Percentiles rank a stretch among this genome's conserved stretches.
These are phyloP conservation scores for Oryza longistaminata DNA, from an alignment of 176 grass and related monocot genomes.

Conservation along the genomic window DNA sequence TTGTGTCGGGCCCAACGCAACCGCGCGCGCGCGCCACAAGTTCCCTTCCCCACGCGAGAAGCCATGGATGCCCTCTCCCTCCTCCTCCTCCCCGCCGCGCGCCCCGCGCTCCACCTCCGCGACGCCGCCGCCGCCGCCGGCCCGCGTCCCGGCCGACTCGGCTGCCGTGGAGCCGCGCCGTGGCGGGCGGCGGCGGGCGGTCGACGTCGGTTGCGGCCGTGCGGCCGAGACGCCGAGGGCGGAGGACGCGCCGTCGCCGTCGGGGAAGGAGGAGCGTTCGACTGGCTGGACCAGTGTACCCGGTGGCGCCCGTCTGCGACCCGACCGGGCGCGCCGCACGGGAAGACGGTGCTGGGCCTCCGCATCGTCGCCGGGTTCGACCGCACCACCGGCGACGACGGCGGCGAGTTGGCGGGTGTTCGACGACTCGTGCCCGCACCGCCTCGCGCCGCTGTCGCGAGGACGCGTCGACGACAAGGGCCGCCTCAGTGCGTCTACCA, in stretches of 20 bases:
- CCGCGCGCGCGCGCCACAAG: background rate
- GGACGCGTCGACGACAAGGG: conserved; percentile 80
- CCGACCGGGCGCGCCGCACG: conserved; percentile 72
- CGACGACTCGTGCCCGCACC: conserved; percentile 83
- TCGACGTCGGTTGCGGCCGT: conserved; percentile 10
- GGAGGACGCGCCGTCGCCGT: conserved; percentile 1
- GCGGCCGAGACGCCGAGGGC: conserved; percentile 17
- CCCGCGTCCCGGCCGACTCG: background rate
- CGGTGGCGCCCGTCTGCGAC: conserved; percentile 71
- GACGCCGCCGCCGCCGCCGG: background rate
- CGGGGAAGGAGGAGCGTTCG: conserved; percentile 44
- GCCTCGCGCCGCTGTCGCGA: conserved; percentile 88
- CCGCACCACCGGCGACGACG: conserved; percentile 41
- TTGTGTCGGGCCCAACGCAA: too few relatives aligned
- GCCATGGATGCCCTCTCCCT: conserved; percentile 38
- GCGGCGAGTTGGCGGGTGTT: conserved; percentile 81
- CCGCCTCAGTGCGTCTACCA: conserved; percentile 95
- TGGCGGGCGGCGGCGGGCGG: background rate
- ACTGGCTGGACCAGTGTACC: conserved; percentile 93
- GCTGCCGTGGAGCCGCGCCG: background rate
- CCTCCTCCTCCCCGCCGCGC: background rate
- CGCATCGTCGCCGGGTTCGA: conserved; percentile 84
- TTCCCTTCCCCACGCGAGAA: background rate
- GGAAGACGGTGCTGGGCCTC: conserved; percentile 84
- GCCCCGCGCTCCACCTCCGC: background rate